Base-by-base conservation (phyloP, 371 early-diverging fungal genomes). In the Mortierella sp. region DNA sequence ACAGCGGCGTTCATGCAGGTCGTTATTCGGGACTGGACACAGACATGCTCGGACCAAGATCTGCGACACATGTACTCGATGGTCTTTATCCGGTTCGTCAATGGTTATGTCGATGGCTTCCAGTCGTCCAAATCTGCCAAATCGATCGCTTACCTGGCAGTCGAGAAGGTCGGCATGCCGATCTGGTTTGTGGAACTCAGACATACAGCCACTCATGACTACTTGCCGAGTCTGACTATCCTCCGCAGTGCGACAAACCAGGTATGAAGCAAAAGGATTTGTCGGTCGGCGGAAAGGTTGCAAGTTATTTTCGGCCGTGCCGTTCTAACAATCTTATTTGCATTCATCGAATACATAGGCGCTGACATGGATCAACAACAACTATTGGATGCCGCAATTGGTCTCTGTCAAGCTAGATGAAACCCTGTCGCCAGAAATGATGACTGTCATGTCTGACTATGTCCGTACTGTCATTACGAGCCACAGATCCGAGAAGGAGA, bases 121-220 rank as follows among this genome's bases (percentile, higher is more conserved):
- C 94, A 94, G 79, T 88, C 87, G 3, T 85, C 90, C 3, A 83
- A 78, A 3, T 90, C 88, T 82, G 93, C 93, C 0, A 75, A 85
- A 32, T 91, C 94, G 11, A 87, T 94, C 29, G 84, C 90, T 4
- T 77, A 81, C 7, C 60, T 95, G n/a, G 94, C 95, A 4, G 82
- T 81, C 12, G 88, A 89, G 48, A 83, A 83, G 54, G 79, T 95
- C 32, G 90, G 91, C 1, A 76, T 95, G 74, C 95, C 95, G 3
- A 75, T 88, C 7, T 93, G 92, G 91, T 94, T 94, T 80, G 94
- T 95, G 2, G 94, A 94, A 71, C 76, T 95, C 14, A 84, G 95
- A 71, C 95, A 95, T 83, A 92, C 92, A 0, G 91, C 90, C 29
- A 94, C 95, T 0, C 95, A 95, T 72, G 93, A 93, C 78, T 87